Percentiles rank a stretch among this genome's conserved stretches.
phyloP scores from a whole-genome alignment of 2,329 filamentous ascomycete species.

The Penicillium janthinellum region DNA sequence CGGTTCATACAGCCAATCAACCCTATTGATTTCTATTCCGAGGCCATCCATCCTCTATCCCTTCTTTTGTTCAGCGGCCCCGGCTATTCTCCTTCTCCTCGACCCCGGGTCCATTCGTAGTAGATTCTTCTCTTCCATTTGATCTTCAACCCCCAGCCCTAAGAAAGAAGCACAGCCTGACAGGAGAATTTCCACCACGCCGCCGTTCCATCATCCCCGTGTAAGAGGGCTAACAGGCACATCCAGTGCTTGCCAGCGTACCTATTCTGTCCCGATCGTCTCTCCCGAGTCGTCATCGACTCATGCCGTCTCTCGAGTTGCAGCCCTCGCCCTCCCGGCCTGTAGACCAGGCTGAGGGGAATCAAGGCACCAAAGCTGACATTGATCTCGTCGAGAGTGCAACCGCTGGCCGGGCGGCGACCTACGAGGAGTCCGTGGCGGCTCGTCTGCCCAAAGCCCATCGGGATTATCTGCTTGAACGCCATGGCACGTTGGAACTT shows the following conservation, averaged over 20 bases:
- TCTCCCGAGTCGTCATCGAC: background rate
- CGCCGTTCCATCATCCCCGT: background rate
- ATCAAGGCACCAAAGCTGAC: conserved; percentile 23
- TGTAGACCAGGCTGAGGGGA: conserved; percentile 15
- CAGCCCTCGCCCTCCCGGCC: conserved; percentile 25
- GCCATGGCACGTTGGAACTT: conserved; percentile 58
- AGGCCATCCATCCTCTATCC: background rate
- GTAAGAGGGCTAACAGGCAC: background rate
- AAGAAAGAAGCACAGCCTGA: background rate
- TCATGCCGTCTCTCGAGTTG: conserved; percentile 33
- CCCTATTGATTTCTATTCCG: background rate
- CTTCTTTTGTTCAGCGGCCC: background rate
- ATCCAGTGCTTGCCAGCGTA: background rate
- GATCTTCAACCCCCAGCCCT: background rate
- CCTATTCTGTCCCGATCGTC: background rate
- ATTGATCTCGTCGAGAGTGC: conserved; percentile 35
- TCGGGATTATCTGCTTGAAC: conserved; percentile 54
- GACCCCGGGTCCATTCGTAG: background rate
- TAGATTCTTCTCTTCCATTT: background rate
- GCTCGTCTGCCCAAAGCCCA: conserved; percentile 33
- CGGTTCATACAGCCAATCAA: background rate
- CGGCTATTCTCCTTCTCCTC: background rate
- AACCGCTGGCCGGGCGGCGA: conserved; percentile 27
- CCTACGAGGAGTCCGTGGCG: conserved; percentile 30
- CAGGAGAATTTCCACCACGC: background rate